Evolutionary conservation across 2,329 filamentous ascomycete species (phyloP), one percentile per base, ranked within the genome.

Genomic region (Cytospora piceae): DNA sequence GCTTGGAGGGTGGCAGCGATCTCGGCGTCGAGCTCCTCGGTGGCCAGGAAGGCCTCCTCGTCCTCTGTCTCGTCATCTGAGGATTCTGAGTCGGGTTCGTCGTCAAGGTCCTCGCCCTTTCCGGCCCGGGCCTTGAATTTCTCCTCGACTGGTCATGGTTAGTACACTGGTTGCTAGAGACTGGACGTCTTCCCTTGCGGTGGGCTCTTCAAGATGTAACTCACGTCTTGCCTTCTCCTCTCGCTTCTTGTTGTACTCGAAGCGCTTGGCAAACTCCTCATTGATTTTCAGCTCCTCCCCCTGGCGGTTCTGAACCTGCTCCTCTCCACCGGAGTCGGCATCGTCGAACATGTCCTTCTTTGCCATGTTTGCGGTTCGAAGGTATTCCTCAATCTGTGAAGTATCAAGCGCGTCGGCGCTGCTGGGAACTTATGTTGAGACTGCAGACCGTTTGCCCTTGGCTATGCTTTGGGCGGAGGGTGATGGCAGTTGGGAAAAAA

Each of bases 161-260:
- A 22, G 49, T 29, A 42, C 24, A 24, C 11, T 3, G 9, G 12
- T 24, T 24, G 42, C 42, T 8, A 46, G 11, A 46, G 42, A 24
- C 15, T 24, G n/a, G 4, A 37, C 24, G n/a, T 22, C 20, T 49
- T 24, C n/a, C 46, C 46, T 49, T 22, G n/a, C 24, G 42, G 17
- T 22, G 27, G 22, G 15, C 8, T 49, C 7, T 9, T 9, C 17
- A 37, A 46, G n/a, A 53, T 22, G 22, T 20, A 32, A 78, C 86
- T 72, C 73, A 91, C 89, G 77, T 74, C 86, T 84, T 20, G 93
- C 89, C 69, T 88, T 81, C 76, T 99, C 95, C 75, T 96, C 94
- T 65, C 94, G 87, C 81, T 97, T 97, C 82, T 98, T 97, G 80
- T 99, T 99, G 80, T 98, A 86, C 77, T 99, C 95, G 72, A 97